A percentile compares a stretch with the other conserved stretches of the same genome.
These are phyloP conservation scores for Strobilomyces echinocephalus DNA, from an alignment of 768 basidiomycete species.

Conservation along the genomic window DNA sequence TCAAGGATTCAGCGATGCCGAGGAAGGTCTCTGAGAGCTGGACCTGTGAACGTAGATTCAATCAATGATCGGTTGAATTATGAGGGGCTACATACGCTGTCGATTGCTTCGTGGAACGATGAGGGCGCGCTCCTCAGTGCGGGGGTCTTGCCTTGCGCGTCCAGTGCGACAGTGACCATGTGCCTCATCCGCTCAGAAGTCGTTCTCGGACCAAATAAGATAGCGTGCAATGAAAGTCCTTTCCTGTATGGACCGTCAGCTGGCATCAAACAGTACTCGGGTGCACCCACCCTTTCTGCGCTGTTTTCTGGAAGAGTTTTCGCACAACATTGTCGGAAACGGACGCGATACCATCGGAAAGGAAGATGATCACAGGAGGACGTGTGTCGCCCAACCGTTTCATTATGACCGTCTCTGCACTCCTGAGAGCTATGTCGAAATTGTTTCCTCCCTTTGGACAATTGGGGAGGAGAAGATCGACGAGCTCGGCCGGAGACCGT, in stretches of 20 bases:
- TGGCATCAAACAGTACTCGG: background rate
- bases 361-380: conserved; percentile 49
- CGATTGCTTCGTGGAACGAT: too few species aligned
- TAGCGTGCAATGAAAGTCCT: conserved; percentile 53
- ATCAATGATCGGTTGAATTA: too few species aligned
- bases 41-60: too few species aligned
- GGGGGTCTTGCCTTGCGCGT: conserved; percentile 37
- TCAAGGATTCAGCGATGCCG: conserved; percentile 51
- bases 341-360: conserved; percentile 50
- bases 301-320: conserved; percentile 34
- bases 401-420: conserved; percentile 36
- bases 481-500: conserved; percentile 41
- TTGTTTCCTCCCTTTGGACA: conserved; percentile 38
- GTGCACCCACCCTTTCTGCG: conserved; percentile 38
- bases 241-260: conserved; percentile 32
- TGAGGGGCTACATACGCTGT: too few species aligned
- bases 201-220: conserved; percentile 44
- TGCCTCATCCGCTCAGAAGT: conserved; percentile 29
- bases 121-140: background rate
- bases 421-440: conserved; percentile 38
- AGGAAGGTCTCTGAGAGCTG: conserved; percentile 50
- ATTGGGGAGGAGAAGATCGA: conserved; percentile 35
- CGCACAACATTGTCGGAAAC: conserved; percentile 32
- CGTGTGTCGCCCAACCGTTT: conserved; percentile 42
- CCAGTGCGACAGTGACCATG: conserved; percentile 47